phyloP scores from a whole-genome alignment of 2,329 filamentous ascomycete genomes.

The Monilinia fructigena region DNA sequence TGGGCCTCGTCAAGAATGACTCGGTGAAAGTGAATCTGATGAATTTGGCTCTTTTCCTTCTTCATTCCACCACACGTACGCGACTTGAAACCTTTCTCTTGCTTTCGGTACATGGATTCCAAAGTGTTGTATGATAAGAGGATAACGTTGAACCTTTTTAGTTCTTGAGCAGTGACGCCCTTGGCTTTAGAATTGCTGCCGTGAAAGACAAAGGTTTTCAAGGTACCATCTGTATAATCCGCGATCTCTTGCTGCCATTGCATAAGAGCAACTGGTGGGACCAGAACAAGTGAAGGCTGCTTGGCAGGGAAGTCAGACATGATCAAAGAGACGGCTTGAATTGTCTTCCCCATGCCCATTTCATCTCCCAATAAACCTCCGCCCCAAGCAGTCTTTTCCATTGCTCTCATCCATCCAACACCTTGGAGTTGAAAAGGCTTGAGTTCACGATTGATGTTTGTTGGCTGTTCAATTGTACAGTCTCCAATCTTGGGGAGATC shows the following conservation, averaged over 20 bases:
- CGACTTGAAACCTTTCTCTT: constrained; percentile 84
- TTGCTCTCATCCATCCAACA: constrained; percentile 88
- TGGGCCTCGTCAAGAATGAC: constrained; percentile 94
- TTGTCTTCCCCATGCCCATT: constrained; percentile 99
- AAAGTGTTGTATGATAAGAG: constrained; percentile 95
- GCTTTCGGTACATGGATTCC: constrained; percentile 88
- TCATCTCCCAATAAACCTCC: constrained; percentile 93
- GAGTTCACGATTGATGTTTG: constrained; percentile 74
- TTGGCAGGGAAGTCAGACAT: constrained; percentile 95
- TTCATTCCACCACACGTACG: constrained; percentile 70
- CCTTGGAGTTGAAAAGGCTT: constrained; percentile 95
- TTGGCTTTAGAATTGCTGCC: constrained; percentile 83
- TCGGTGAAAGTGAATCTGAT: constrained; percentile 83
- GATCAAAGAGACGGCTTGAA: constrained; percentile 94
- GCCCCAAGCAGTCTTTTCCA: constrained; percentile 82
- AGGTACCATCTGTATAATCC: constrained; percentile 77
- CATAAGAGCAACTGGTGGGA: constrained; percentile 91
- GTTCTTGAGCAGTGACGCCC: constrained; percentile 67
- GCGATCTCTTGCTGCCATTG: constrained; percentile 87
- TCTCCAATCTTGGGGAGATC: constrained; percentile 64
- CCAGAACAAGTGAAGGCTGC: constrained; percentile 79
- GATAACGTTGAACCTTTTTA: constrained; percentile 86
- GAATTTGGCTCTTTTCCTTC: constrained; percentile 78
- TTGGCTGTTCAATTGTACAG: constrained; percentile 67
- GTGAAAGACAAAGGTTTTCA: constrained; percentile 90